Conservation (phyloP, 805 yeast species). For the Monosporozyma siamensis region DNA sequence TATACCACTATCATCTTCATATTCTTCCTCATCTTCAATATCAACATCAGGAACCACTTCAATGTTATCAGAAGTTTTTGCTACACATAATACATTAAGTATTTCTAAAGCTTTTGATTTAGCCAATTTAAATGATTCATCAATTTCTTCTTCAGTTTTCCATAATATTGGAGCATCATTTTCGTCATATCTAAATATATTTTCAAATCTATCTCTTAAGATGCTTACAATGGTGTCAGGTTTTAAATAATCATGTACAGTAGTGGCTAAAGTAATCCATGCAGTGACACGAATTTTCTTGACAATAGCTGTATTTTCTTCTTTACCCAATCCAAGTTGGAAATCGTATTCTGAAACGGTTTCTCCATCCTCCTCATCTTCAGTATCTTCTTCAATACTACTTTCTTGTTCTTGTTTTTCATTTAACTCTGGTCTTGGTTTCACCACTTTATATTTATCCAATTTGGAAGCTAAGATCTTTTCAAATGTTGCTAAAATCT, state of each 20-base stretch:
- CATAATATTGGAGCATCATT: slow-evolving; percentile 77
- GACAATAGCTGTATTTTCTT: slow-evolving; percentile 29
- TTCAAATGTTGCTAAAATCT: slow-evolving; percentile 38
- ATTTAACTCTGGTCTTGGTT: background rate
- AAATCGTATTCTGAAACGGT: slow-evolving; percentile 48
- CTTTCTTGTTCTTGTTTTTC: background rate
- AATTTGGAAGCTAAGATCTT: slow-evolving; percentile 26
- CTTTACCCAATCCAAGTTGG: slow-evolving; percentile 47
- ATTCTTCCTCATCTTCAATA: slow-evolving; percentile 22
- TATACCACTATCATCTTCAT: slow-evolving; percentile 34
- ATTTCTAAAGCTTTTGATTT: slow-evolving; percentile 46
- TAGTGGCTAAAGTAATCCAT: slow-evolving; percentile 56
- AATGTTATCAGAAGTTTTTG: slow-evolving; percentile 42
- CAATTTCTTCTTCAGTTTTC: slow-evolving; percentile 66
- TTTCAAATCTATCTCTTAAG: slow-evolving; percentile 75
- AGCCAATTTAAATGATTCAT: slow-evolving; percentile 55
- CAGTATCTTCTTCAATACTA: slow-evolving; percentile 5
- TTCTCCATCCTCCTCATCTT: slow-evolving; percentile 15
- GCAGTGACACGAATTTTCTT: slow-evolving; percentile 41
- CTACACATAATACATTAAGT: slow-evolving; percentile 51
- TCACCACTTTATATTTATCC: slow-evolving; percentile 19
- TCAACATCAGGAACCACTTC: slow-evolving; percentile 55
- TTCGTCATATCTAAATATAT: slow-evolving; percentile 70
- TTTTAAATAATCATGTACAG: slow-evolving; percentile 51
- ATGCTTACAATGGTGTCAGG: slow-evolving; percentile 58